A percentile compares a stretch with the other conserved stretches of the same genome.
phyloP scores from a whole-genome alignment of 2,329 filamentous ascomycete genomes.

The Stemphylium vesicarium region DNA sequence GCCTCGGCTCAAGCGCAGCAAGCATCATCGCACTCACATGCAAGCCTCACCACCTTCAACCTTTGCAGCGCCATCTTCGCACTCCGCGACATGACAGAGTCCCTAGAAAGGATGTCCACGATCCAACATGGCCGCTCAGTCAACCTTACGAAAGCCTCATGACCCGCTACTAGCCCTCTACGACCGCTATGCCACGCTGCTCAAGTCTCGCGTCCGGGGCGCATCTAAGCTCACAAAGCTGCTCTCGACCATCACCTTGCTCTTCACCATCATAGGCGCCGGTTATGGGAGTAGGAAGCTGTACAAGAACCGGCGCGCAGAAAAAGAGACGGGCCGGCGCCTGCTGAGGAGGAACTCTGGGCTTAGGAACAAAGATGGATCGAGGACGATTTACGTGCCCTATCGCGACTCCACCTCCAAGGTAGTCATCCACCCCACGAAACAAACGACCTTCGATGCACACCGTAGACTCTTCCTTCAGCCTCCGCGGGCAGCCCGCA shows the following conservation, averaged over 20 bases:
- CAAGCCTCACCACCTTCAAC: conserved; percentile 12
- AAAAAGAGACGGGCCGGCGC: conserved; percentile 81
- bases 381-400: conserved; percentile 91
- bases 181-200: conserved; percentile 55
- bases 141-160: conserved; percentile 67
- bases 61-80: conserved; percentile 5
- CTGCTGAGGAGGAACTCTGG: conserved; percentile 91
- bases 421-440: conserved; percentile 88
- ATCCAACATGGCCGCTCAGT: conserved; percentile 80
- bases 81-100: conserved; percentile 34
- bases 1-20: conserved; percentile 29
- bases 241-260: conserved; percentile 75
- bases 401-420: conserved; percentile 88
- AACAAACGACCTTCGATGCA: conserved; percentile 93
- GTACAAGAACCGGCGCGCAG: conserved; percentile 75
- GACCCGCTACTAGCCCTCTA: conserved; percentile 56
- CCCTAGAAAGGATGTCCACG: conserved; percentile 31
- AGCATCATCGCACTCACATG: conserved; percentile 26
- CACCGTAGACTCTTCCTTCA: conserved; percentile 92
- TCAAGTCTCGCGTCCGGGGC: conserved; percentile 61
- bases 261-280: conserved; percentile 77
- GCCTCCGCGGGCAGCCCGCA: conserved; percentile 80
- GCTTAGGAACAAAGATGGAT: conserved; percentile 91
- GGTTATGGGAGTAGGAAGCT: conserved; percentile 80
- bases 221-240: conserved; percentile 76